phyloP scores from a whole-genome alignment of 192 early-diverging fungal genomes.

The Chytriomyces hyalinus region DNA sequence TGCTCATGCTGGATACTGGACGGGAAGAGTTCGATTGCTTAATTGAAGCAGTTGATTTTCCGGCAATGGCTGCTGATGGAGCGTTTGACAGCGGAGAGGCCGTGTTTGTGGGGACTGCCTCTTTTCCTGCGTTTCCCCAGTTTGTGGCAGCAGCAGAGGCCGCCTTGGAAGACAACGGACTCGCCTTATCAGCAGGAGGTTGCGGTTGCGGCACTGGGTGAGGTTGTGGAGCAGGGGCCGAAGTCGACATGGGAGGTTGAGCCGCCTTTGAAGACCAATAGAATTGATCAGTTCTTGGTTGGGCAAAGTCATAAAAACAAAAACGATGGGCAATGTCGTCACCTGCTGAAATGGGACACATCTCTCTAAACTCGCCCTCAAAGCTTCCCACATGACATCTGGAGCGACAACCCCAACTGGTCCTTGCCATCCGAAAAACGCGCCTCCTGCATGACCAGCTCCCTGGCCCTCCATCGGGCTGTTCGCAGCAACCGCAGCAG shows the following conservation, averaged over 20 bases:
- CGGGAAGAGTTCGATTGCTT: background rate
- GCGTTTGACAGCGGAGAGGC: background rate
- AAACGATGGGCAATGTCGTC: background rate
- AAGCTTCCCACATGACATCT: conserved; percentile 33
- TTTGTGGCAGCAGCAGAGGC: conserved; percentile 20
- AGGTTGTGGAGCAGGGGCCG: background rate
- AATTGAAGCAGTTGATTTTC: background rate
- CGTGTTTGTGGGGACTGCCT: background rate
- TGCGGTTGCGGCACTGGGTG: background rate
- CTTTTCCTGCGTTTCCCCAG: conserved; percentile 19
- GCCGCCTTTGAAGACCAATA: background rate
- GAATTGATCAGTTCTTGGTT: background rate
- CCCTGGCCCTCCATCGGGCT: background rate
- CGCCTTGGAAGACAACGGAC: background rate
- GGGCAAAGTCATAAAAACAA: background rate
- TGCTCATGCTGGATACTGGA: conserved; percentile 2
- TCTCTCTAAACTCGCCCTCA: conserved; percentile 5
- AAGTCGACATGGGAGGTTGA: background rate
- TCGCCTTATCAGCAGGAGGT: background rate
- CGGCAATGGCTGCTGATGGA: background rate
- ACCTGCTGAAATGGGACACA: conserved; percentile 17
- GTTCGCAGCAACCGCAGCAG: conserved; percentile 30
- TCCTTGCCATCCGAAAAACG: conserved; percentile 38
- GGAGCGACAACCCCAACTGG: conserved; percentile 35
- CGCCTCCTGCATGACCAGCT: background rate